Conservation (phyloP, 768 basidiomycete genomes). For the Tylopilus sp. region DNA sequence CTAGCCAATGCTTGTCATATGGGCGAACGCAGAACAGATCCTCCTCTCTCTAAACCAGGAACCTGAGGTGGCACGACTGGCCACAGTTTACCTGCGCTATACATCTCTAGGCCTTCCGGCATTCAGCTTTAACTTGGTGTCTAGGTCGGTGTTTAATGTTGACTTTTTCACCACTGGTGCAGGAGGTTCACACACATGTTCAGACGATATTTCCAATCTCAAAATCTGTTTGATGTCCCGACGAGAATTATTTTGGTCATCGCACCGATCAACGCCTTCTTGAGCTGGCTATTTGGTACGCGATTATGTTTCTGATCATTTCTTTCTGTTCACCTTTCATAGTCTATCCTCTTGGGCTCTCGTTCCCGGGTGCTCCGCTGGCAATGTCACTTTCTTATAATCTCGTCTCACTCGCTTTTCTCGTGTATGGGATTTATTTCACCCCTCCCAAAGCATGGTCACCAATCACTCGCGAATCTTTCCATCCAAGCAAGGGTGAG, state of each 20-base stretch:
- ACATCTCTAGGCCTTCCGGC: conserved; percentile 79
- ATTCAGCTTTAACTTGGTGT: conserved; percentile 54
- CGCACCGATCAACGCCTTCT: conserved; percentile 79
- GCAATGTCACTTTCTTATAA: conserved; percentile 89
- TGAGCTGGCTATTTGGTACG: conserved; percentile 84
- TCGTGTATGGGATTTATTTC: conserved; percentile 55
- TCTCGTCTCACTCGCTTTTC: conserved; percentile 62
- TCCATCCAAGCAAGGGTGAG: conserved; percentile 51
- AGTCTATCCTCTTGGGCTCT: conserved; percentile 61
- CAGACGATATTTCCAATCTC: conserved; percentile 67
- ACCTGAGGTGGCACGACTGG: conserved; percentile 76
- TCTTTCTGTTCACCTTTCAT: background rate
- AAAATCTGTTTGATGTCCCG: conserved; percentile 82
- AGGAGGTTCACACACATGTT: background rate
- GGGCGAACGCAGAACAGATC: conserved; percentile 81
- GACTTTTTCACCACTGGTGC: conserved; percentile 38
- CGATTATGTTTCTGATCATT: background rate
- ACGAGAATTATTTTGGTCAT: conserved; percentile 79
- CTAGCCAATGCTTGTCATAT: conserved; percentile 59
- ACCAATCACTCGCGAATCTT: conserved; percentile 21
- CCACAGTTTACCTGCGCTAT: conserved; percentile 73
- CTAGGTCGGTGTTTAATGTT: conserved; percentile 38
- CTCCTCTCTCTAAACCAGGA: conserved; percentile 77
- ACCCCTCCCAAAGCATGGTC: conserved; percentile 81
- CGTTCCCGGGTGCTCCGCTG: conserved; percentile 90